Evolutionary conservation across 306 rosid genomes (phyloP).

Genomic region (Lathyrus sativus): DNA sequence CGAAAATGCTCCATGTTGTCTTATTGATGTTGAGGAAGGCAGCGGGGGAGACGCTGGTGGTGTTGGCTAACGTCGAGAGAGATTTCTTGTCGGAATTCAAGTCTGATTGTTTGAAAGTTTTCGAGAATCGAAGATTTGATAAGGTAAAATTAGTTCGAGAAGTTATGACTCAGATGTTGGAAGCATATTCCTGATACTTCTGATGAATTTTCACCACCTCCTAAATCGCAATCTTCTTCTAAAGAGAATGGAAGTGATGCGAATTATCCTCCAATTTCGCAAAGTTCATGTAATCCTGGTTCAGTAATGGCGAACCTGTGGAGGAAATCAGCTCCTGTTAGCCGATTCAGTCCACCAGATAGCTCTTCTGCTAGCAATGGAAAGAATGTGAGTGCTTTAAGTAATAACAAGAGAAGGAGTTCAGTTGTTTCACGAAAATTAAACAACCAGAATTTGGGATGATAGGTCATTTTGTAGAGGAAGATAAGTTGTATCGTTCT

Average conservation of each 20-base stretch:
- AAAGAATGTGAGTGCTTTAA: slow-evolving; percentile 51
- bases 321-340: slow-evolving; percentile 46
- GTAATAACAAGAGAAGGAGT: slow-evolving; percentile 51
- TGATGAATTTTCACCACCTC: slow-evolving; percentile 70
- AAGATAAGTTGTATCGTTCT: no score
- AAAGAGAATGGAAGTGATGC: slow-evolving; percentile 72
- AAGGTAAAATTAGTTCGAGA: no score
- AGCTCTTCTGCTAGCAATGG: slow-evolving; percentile 62
- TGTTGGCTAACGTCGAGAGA: slow-evolving; percentile 67
- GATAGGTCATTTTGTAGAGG: no score
- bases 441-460: no score
- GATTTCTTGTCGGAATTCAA: slow-evolving; percentile 72
- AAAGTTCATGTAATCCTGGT: slow-evolving; percentile 51
- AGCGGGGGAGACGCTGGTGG: slow-evolving; percentile 73
- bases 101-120: slow-evolving; percentile 58
- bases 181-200: no score
- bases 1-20: slow-evolving; percentile 17
- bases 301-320: slow-evolving; percentile 51
- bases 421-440: no score
- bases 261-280: slow-evolving; percentile 51
- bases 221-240: slow-evolving; percentile 66
- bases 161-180: no score
- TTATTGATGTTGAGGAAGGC: slow-evolving; percentile 60
- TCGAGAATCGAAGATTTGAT: slow-evolving; percentile 80
- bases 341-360: slow-evolving; percentile 59